Base-by-base conservation (phyloP, 2,329 filamentous ascomycete genomes). In the Penicillium sp. region DNA sequence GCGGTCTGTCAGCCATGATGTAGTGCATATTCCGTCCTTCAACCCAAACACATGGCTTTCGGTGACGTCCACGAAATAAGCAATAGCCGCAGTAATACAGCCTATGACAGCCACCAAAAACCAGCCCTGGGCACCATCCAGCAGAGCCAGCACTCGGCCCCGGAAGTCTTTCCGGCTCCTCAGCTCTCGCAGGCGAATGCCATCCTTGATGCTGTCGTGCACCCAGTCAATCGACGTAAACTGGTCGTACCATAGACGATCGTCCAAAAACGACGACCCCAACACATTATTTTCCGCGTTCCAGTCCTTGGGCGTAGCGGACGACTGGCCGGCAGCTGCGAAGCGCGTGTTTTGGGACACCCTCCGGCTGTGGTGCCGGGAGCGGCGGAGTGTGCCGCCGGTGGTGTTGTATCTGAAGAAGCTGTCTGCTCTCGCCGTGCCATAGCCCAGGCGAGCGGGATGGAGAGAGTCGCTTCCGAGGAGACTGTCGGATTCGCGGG, bases 211-310 rank as follows among this genome's bases (percentile, higher is more conserved):
- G 71, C 89, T 92, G 73, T 99, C 94, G 70, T 96, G 93, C 0
- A 99, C 92, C 94, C 94, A 99, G 72, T 99, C 93, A 55, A 91
- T 97, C 6, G 90, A 96, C 5, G 91, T 96, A 68, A 96, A 96
- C 74, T 99, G 94, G 77, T 99, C 94, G 74, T 97, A 97, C 94
- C 94, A 97, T 9, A 95, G 89, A 59, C 94, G 86, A 64, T 97
- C 91, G 67, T 97, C 90, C 51, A 87, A 78, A 64, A 85, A 87
- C 9, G 88, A 74, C 4, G 84, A 86, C 33, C 80, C 76, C 66
- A 86, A 89, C 54, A 74, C 55, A 1, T 59, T 65, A 4, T 60
- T 16, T 16, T 35, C 66, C 18, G 48, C 52, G 18, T 55, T 48
- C 52, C 52, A 55, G 64, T 69, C 65, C 80, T 82, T 61, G 79